These are phyloP conservation scores for Lunasporangiospora selenospora DNA, from an alignment of 192 early-diverging fungal genomes.

Conservation along the genomic window DNA sequence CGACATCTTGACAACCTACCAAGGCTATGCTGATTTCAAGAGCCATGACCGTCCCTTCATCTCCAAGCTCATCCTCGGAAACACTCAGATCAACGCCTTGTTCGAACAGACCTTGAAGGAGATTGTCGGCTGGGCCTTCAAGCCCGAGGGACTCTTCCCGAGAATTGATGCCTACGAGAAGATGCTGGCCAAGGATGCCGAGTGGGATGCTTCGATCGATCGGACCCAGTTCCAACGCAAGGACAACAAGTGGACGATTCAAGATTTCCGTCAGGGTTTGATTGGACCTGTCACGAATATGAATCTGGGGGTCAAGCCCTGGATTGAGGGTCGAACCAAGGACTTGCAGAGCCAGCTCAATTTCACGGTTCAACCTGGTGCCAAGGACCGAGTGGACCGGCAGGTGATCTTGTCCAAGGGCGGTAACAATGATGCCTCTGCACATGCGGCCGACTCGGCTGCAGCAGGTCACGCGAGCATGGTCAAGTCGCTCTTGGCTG, in stretches of 20 bases:
- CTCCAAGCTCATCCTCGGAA: constrained; percentile 4
- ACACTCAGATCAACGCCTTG: constrained; percentile 17
- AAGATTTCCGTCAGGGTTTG: constrained; percentile 16
- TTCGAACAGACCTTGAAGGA: constrained; percentile 34
- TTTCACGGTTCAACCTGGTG: constrained; percentile 2
- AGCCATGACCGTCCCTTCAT: constrained; percentile 33
- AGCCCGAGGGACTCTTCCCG: constrained; percentile 8
- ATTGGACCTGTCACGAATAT: constrained; percentile 11
- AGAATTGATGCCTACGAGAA: constrained; percentile 42
- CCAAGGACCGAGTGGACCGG: constrained; percentile 4
- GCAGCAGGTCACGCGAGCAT: not conserved
- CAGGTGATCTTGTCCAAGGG: not conserved
- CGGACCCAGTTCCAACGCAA: constrained; percentile 37
- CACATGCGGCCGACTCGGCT: not conserved
- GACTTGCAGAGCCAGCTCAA: constrained; percentile 10
- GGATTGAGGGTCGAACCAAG: constrained; percentile 15
- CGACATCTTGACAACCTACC: constrained; percentile 9
- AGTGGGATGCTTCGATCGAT: constrained; percentile 41
- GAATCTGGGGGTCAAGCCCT: constrained; percentile 15
- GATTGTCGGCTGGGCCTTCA: constrained; percentile 17
- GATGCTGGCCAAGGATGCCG: constrained; percentile 36
- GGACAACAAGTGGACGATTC: constrained; percentile 10
- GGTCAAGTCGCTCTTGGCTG: not conserved
- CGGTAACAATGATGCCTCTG: not conserved
- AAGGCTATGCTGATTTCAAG: constrained; percentile 13